Base-by-base conservation (phyloP, 805 yeast genomes). In the Pichia rugopelliculosa region DNA sequence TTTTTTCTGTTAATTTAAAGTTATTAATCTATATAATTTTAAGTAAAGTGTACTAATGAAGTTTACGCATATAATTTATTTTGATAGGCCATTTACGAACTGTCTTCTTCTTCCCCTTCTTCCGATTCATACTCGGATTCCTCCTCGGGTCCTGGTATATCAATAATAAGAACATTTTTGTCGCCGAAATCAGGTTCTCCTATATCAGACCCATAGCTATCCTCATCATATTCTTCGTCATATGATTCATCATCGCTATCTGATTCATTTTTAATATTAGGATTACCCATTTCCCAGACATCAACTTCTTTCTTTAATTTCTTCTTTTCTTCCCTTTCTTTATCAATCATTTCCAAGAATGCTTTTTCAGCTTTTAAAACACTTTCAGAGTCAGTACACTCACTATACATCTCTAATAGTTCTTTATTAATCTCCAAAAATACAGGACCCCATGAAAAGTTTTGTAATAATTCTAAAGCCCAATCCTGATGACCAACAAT, bases 371-470 rank as follows among this genome's bases (percentile, higher is more conserved):
- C 96, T 37, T 59, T 65, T 42, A 74, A 70, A 0, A 93, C 80
- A 6, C 90, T 82, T 2, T 75, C 88, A 1, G 85, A 74, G 58
- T 91, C 96, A 0, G 91, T 80, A 65, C 98, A 91, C 37, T 75
- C 61, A 45, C 82, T 83, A 58, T 93, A 93, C 7, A 83, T 63
- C 43, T 79, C 84, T 15, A 93, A 57, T 11, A 93, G 68, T 52
- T 88, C 96, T 53, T 77, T 76, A 62, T 93, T 93, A 47, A 93
- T 79, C 45, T 84, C 81, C 56, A 93, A 66, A 57, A 93, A 93
- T 0, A 86, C 82, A n/a, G 78, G 76, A 2, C 99, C 99, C 96
- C 97, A 93, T 1, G 95, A 82, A 59, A 93, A 93, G 59, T 90
- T 80, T 42, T 79, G 73, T 52, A 93, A 66, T 17, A 91, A 72